phyloP scores from a whole-genome alignment of 441 rosid genomes.

The Dalechampia spathulata region DNA sequence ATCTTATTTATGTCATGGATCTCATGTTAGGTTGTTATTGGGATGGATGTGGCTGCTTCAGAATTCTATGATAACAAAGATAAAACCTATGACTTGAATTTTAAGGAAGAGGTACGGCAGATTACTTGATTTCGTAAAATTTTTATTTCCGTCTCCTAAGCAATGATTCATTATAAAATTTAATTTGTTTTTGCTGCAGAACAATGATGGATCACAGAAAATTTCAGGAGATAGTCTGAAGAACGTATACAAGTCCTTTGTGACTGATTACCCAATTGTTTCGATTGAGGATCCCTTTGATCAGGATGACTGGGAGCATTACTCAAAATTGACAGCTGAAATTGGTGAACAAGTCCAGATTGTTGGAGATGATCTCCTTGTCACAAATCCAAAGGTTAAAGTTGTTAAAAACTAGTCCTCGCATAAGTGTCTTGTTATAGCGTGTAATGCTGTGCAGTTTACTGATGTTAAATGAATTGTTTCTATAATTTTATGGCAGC shows the following conservation, averaged over 20 bases:
- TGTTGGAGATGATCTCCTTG: conserved; percentile 92
- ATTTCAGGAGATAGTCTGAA: conserved; percentile 82
- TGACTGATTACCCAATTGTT: conserved; percentile 82
- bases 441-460: neutral
- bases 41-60: conserved; percentile 99
- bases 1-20: neutral
- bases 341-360: conserved; percentile 70
- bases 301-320: conserved; percentile 96
- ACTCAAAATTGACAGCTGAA: conserved; percentile 65
- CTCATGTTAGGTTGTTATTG: conserved; percentile 68
- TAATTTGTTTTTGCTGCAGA: conserved; percentile 33
- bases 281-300: conserved; percentile 98
- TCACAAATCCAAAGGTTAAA: conserved; percentile 88
- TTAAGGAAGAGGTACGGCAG: conserved; percentile 75
- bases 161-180: no score
- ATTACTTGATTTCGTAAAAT: no score
- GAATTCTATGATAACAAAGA: conserved; percentile 66
- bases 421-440: neutral
- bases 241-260: conserved; percentile 85
- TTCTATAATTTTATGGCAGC: conserved; percentile 29
- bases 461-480: neutral
- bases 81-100: conserved; percentile 82
- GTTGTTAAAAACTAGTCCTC: no score
- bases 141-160: no score
- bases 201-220: conserved; percentile 77